These are phyloP conservation scores for Ophiosphaerella korrae DNA, from an alignment of 2,329 filamentous ascomycete species.

Conservation along the genomic window DNA sequence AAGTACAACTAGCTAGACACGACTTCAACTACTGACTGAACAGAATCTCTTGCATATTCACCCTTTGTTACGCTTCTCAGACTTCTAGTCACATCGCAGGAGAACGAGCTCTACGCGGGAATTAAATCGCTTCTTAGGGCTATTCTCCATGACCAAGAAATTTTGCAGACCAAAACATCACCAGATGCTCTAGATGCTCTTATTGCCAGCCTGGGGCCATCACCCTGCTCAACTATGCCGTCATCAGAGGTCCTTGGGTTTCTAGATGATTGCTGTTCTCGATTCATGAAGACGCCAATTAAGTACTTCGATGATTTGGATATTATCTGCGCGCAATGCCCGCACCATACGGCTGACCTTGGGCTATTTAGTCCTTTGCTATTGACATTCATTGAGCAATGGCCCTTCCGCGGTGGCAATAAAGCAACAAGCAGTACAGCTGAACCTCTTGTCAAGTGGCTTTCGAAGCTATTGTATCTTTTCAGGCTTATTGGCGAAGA, in stretches of 20 bases:
- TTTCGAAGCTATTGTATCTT: conserved; percentile 42
- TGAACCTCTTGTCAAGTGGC: conserved; percentile 42
- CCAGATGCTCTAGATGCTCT: conserved; percentile 50
- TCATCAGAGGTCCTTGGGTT: conserved; percentile 65
- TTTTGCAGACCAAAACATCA: conserved; percentile 60
- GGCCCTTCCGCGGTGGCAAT: conserved; percentile 63
- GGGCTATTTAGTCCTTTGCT: conserved; percentile 65
- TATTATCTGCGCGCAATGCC: conserved; percentile 47
- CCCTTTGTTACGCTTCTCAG: conserved; percentile 75
- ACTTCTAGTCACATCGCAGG: conserved; percentile 58
- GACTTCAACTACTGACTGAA: conserved; percentile 11
- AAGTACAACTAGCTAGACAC: conserved; percentile 15
- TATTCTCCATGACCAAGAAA: conserved; percentile 68
- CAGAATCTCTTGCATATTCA: conserved; percentile 65
- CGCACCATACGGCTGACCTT: conserved; percentile 20
- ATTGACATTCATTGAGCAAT: conserved; percentile 76
- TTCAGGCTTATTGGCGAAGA: conserved; percentile 46
- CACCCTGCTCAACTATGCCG: conserved; percentile 36
- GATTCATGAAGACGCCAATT: conserved; percentile 76
- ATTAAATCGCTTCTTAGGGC: conserved; percentile 63
- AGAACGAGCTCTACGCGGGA: conserved; percentile 56
- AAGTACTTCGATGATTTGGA: conserved; percentile 79
- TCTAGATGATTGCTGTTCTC: conserved; percentile 79
- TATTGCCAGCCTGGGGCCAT: conserved; percentile 55
- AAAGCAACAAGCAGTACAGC: conserved; percentile 29